Conservation (phyloP, 2,329 filamentous ascomycete species). For the Ceratocystis cubensis region DNA sequence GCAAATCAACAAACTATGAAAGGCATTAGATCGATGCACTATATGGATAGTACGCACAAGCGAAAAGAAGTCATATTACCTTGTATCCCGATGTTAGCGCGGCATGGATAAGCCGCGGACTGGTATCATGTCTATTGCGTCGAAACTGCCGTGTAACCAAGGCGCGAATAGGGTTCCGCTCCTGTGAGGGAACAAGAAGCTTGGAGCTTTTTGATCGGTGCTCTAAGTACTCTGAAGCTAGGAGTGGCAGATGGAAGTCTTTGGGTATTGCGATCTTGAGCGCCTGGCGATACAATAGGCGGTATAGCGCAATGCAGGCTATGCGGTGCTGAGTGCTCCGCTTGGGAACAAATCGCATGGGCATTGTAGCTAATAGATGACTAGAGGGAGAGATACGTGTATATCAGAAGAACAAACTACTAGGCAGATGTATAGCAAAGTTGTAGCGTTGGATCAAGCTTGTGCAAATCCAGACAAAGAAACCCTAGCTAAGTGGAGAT, state of each 20-base stretch:
- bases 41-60: background rate
- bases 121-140: slow-evolving; percentile 45
- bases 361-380: slow-evolving; percentile 24
- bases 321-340: slow-evolving; percentile 40
- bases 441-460: background rate
- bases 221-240: slow-evolving; percentile 2
- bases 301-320: slow-evolving; percentile 57
- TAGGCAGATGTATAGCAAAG: background rate
- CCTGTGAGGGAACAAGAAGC: slow-evolving; percentile 7
- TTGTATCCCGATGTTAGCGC: slow-evolving; percentile 58
- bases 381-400: background rate
- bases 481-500: background rate
- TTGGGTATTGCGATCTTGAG: slow-evolving; percentile 40
- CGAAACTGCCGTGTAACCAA: slow-evolving; percentile 51
- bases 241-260: slow-evolving; percentile 26
- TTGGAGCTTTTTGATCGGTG: background rate
- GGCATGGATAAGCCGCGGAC: slow-evolving; percentile 46
- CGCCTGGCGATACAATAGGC: slow-evolving; percentile 52
- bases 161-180: slow-evolving; percentile 38
- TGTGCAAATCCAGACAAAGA: background rate
- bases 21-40: background rate
- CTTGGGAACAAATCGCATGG: slow-evolving; percentile 34
- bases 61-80: slow-evolving; percentile 29
- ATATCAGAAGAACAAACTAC: background rate
- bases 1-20: slow-evolving; percentile 32